Evolutionary conservation across 352 stramenopile genomes (phyloP).

Genomic region (Phytophthora chlamydospora): DNA sequence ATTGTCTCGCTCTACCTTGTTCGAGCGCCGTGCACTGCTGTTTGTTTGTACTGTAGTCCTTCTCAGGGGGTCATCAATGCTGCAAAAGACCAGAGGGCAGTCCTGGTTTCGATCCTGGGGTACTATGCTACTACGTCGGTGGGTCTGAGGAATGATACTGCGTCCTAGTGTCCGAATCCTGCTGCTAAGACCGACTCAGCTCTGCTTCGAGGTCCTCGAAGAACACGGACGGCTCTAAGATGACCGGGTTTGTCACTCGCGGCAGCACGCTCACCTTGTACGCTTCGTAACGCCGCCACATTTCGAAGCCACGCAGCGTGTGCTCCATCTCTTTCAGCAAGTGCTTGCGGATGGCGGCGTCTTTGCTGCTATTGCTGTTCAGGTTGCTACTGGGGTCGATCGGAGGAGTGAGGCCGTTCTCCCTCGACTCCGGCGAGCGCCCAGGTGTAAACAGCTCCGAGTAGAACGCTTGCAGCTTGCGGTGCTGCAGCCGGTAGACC

Average conservation of each 20-base stretch:
- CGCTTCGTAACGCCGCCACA: slow-evolving; percentile 85
- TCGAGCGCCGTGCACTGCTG: slow-evolving; percentile 14
- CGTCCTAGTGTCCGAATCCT: slow-evolving; percentile 13
- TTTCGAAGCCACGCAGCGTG: slow-evolving; percentile 85
- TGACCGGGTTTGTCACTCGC: slow-evolving; percentile 74
- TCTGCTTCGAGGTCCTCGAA: slow-evolving; percentile 78
- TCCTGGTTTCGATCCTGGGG: slow-evolving; percentile 30
- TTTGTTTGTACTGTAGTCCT: slow-evolving; percentile 27
- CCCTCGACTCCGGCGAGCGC: slow-evolving; percentile 72
- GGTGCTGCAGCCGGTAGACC: slow-evolving; percentile 83
- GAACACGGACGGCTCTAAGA: slow-evolving; percentile 68
- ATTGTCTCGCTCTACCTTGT: slow-evolving; percentile 12
- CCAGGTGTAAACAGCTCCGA: slow-evolving; percentile 81
- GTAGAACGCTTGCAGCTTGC: slow-evolving; percentile 80
- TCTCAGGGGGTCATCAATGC: slow-evolving; percentile 20
- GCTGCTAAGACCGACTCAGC: slow-evolving; percentile 42
- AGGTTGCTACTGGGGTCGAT: slow-evolving; percentile 49
- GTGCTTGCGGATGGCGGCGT: slow-evolving; percentile 66
- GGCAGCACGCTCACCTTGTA: slow-evolving; percentile 75
- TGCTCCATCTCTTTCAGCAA: slow-evolving; percentile 89
- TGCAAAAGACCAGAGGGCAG: slow-evolving; percentile 29
- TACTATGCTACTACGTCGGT: slow-evolving; percentile 37
- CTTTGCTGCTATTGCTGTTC: slow-evolving; percentile 63
- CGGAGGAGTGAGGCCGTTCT: slow-evolving; percentile 78
- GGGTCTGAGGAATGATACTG: slow-evolving; percentile 14